Percentiles rank a stretch among this genome's conserved stretches.
These are phyloP conservation scores for Xylaria bambusicola DNA, from an alignment of 495 filamentous ascomycete genomes.

Conservation along the genomic window DNA sequence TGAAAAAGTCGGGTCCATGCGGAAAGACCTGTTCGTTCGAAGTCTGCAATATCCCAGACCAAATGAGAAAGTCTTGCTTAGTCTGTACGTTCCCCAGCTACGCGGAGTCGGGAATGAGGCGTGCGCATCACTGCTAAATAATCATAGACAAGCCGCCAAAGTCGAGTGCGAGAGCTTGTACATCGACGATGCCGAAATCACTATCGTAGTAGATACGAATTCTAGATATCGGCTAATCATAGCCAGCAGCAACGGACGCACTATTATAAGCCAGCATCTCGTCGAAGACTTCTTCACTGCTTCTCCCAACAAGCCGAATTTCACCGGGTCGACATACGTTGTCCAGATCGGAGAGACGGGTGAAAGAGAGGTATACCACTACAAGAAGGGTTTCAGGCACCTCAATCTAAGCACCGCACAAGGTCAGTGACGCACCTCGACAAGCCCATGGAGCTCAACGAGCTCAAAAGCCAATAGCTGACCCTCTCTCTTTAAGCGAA, in stretches of 20 bases:
- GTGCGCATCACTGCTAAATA: not conserved
- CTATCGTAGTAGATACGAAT: conserved; percentile 16
- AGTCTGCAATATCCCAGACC: conserved; percentile 20
- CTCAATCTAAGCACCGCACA: conserved; percentile 22
- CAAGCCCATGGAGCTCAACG: too few species aligned
- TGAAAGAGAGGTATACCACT: conserved; percentile 23
- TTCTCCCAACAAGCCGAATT: not conserved
- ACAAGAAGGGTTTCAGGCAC: conserved; percentile 23
- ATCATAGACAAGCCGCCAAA: conserved; percentile 18
- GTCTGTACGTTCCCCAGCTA: conserved; percentile 22
- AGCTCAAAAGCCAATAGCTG: conserved; percentile 5
- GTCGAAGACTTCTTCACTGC: conserved; percentile 9
- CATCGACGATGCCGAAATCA: conserved; percentile 24
- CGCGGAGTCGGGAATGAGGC: too few species aligned
- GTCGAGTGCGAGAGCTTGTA: conserved; percentile 26
- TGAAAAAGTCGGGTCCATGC: conserved; percentile 25
- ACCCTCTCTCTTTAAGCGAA: conserved; percentile 5
- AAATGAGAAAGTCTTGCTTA: conserved; percentile 24
- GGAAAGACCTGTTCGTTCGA: conserved; percentile 25
- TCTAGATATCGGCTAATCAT: conserved; percentile 22
- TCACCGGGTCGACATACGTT: conserved; percentile 24
- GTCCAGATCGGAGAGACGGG: conserved; percentile 21
- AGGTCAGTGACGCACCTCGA: conserved; percentile 9
- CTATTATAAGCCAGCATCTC: conserved; percentile 22
- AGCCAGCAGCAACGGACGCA: conserved; percentile 26